phyloP scores from a whole-genome alignment of 345 rosid species.

The Citrus medica region DNA sequence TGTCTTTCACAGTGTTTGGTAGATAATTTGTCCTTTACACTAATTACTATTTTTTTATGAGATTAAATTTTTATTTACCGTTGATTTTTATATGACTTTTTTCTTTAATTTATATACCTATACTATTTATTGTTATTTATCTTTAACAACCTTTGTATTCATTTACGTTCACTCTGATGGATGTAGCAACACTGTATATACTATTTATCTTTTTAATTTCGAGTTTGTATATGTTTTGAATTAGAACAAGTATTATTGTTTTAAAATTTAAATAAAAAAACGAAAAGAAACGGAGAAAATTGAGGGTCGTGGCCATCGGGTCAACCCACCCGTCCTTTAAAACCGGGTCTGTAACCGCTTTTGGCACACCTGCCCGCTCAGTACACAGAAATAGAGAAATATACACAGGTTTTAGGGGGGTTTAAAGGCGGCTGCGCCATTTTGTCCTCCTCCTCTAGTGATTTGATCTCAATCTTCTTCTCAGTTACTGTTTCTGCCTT shows the following conservation, averaged over 20 bases:
- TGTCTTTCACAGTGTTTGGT: fast-evolving
- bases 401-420: conserved; percentile 12
- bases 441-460: background rate
- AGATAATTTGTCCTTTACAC: too few species aligned
- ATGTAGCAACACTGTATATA: too few species aligned
- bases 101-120: background rate
- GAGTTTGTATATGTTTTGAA: too few species aligned
- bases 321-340: background rate
- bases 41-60: too few species aligned
- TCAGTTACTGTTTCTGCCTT: background rate
- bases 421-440: conserved; percentile 20
- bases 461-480: background rate
- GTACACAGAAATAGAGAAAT: too few species aligned
- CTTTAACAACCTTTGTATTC: background rate
- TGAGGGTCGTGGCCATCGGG: background rate
- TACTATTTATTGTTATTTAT: too few species aligned
- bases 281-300: background rate
- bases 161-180: too few species aligned
- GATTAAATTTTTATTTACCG: background rate
- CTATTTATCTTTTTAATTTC: too few species aligned
- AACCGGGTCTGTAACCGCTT: background rate
- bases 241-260: too few species aligned
- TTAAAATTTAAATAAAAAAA: background rate
- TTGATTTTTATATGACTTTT: background rate
- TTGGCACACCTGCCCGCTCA: background rate